Evolutionary conservation across 164 flowering plant species (phyloP).

Genomic region (Piper longum): DNA sequence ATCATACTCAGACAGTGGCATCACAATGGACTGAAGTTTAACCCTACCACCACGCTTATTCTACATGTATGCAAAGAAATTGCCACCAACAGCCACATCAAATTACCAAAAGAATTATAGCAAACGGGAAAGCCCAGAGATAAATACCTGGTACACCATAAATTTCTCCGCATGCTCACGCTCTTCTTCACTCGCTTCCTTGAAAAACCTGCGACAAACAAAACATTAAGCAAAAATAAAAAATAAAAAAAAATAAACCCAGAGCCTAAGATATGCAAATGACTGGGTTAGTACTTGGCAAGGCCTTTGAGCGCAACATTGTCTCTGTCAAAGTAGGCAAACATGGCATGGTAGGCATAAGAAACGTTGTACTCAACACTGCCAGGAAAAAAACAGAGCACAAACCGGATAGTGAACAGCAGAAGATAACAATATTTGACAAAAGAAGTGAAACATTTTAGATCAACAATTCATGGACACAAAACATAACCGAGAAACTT

Average conservation of each 20-base stretch:
- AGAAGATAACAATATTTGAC: background rate
- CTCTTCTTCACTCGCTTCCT: constrained; percentile 81
- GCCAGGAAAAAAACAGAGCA: constrained; percentile 6
- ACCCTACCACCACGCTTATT: constrained; percentile 87
- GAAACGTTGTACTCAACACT: constrained; percentile 96
- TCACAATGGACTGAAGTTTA: constrained; percentile 53
- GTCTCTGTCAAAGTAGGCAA: constrained; percentile 88
- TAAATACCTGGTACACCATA: constrained; percentile 88
- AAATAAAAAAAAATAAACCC: no score
- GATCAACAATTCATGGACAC: background rate
- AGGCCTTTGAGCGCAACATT: constrained; percentile 85
- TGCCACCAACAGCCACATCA: background rate
- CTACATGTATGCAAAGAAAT: constrained; percentile 19
- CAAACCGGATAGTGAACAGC: background rate
- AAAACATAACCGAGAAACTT: background rate
- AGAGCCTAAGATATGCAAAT: background rate
- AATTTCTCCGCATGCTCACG: constrained; percentile 83
- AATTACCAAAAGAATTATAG: background rate
- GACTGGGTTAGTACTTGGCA: constrained; percentile 43
- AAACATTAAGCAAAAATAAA: background rate
- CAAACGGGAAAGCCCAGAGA: background rate
- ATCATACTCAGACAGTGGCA: constrained; percentile 69
- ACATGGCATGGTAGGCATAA: constrained; percentile 84
- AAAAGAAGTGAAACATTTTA: background rate
- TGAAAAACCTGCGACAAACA: constrained; percentile 49